Percentiles rank a stretch among this genome's conserved stretches.
phyloP scores from a whole-genome alignment of 2,329 filamentous ascomycete species.

The Sarocladium kiliense region DNA sequence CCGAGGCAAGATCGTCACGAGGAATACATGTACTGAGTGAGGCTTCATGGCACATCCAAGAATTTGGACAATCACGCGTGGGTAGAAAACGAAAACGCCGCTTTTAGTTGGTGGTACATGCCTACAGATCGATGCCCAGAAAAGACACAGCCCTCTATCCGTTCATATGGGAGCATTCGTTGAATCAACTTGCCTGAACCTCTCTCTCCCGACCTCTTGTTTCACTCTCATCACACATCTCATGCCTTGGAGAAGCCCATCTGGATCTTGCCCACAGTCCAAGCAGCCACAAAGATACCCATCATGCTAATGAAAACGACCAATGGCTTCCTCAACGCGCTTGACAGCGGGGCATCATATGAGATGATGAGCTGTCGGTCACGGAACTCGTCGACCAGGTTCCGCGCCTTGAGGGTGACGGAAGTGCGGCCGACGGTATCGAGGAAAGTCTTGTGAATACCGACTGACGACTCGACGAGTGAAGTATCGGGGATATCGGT shows the following conservation, averaged over 20 bases:
- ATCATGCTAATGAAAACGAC: constrained; percentile 71
- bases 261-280: constrained; percentile 72
- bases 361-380: constrained; percentile 79
- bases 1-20: no score
- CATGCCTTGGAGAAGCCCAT: constrained; percentile 58
- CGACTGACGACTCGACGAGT: constrained; percentile 53
- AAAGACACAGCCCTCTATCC: not conserved
- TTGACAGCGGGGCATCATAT: constrained; percentile 75
- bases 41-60: no score
- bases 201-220: not conserved
- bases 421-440: constrained; percentile 87
- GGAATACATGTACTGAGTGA: no score
- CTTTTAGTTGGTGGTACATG: not conserved
- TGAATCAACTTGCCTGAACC: not conserved
- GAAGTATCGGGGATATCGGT: constrained; percentile 63
- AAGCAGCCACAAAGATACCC: constrained; percentile 68
- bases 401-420: constrained; percentile 73
- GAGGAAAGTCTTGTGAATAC: constrained; percentile 82
- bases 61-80: no score
- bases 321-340: constrained; percentile 79
- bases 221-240: not conserved
- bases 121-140: not conserved
- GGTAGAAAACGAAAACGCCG: not conserved
- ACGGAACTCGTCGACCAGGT: constrained; percentile 85
- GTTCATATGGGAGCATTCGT: not conserved